A percentile compares a stretch with the other conserved stretches of the same genome.
Conservation (phyloP, 768 basidiomycete genomes). For the Podaxis sp. region DNA sequence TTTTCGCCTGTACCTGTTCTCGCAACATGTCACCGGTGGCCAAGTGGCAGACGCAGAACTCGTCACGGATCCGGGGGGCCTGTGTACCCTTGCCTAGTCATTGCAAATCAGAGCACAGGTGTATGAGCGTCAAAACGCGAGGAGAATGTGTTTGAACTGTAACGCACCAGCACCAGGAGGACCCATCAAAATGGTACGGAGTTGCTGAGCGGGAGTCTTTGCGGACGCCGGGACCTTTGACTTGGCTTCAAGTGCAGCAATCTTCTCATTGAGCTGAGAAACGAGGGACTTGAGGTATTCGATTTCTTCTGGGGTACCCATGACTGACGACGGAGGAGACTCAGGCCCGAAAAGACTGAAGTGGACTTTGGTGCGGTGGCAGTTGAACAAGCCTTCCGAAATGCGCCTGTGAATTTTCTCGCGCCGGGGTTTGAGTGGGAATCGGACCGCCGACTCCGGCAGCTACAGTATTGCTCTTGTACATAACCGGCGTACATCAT, state of each 20-base stretch:
- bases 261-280: constrained; percentile 88
- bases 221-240: constrained; percentile 42
- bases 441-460: not conserved
- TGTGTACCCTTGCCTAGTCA: constrained; percentile 94
- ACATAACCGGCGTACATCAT: not conserved
- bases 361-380: constrained; percentile 4
- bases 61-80: constrained; percentile 87
- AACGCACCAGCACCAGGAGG: constrained; percentile 93
- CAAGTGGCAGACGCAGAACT: constrained; percentile 96
- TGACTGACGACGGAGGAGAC: constrained; percentile 24
- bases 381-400: constrained; percentile 3
- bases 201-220: constrained; percentile 72
- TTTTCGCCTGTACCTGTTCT: constrained; percentile 86
- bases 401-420: constrained; percentile 11
- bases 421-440: constrained; percentile 2
- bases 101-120: not conserved
- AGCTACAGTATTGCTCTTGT: constrained; percentile 21
- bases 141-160: not conserved
- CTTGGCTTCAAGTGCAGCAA: constrained; percentile 70
- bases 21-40: constrained; percentile 99
- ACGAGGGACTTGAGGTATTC: constrained; percentile 95
- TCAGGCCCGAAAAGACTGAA: constrained; percentile 13
- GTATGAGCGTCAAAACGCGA: not conserved
- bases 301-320: constrained; percentile 76
- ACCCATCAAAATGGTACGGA: constrained; percentile 90